A percentile compares a stretch with the other conserved stretches of the same genome.
Evolutionary conservation across 2,329 filamentous ascomycete genomes (phyloP).

Genomic region (Pezizomycotina sp.): DNA sequence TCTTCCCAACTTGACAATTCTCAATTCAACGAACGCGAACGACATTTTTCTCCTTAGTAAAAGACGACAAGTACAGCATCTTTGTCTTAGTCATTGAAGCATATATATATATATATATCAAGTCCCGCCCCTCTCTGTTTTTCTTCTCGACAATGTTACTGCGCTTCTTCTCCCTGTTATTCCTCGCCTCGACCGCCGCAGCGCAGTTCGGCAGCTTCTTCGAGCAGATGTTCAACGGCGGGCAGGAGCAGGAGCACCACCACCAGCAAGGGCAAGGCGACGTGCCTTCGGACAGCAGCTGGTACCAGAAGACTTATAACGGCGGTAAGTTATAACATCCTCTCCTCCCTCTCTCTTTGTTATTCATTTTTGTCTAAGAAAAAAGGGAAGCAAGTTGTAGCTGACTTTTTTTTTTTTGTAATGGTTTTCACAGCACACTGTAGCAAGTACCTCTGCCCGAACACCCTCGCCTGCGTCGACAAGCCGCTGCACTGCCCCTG

Average conservation of each 20-base stretch:
- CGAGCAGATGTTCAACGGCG: slow-evolving; percentile 79
- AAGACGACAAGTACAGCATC: no score
- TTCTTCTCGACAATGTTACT: slow-evolving; percentile 17
- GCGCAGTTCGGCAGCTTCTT: slow-evolving; percentile 85
- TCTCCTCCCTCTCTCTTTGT: background rate
- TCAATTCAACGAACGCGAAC: background rate
- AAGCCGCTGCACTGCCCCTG: slow-evolving; percentile 97
- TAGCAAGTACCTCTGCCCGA: slow-evolving; percentile 84
- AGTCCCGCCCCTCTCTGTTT: no score
- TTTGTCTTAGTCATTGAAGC: no score
- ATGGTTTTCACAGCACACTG: slow-evolving; percentile 57
- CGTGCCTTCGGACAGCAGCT: slow-evolving; percentile 63
- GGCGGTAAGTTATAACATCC: slow-evolving; percentile 38
- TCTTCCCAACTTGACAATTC: no score
- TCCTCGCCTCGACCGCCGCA: slow-evolving; percentile 40
- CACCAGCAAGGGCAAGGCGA: slow-evolving; percentile 53
- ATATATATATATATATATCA: no score
- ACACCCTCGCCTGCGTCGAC: slow-evolving; percentile 84
- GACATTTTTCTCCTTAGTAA: background rate
- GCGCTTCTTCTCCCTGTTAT: slow-evolving; percentile 37
- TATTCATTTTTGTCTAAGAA: background rate
- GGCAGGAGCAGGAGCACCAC: slow-evolving; percentile 33
- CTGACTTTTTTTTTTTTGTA: no score
- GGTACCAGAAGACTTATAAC: slow-evolving; percentile 59
- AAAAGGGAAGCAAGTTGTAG: slow-evolving; percentile 20